Base-by-base conservation (phyloP, 768 basidiomycete species). In the Hypholoma fasciculare region DNA sequence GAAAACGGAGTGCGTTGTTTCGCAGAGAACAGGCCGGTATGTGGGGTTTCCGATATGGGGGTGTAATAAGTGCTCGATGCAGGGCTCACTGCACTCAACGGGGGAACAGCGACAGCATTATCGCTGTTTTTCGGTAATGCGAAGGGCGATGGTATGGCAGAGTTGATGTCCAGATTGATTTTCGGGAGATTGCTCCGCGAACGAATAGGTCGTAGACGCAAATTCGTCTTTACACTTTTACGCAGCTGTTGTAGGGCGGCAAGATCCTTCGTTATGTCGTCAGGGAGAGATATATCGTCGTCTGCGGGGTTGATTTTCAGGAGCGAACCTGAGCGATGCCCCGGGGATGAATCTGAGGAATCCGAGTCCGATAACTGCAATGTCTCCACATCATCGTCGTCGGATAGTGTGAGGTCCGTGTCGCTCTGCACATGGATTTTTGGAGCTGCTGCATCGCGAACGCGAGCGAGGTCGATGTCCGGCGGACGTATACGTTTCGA, bases 191-290 rank as follows among this genome's bases (percentile, higher is more conserved):
- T 68, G 46, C 77, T 74, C 38, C 78, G 75, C 20, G 87, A 87
- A 50, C 84, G 82, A 56, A 94, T 88, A 27, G 92, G 92, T 19
- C 92, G 82, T 37, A 94, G 78, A 57, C 84, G 86, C 38, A 94
- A 81, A 64, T 94, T 94, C 71, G 85, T 80, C 72, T 87, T 84
- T 2, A 94, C 88, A 63, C 77, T 89, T 62, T 82, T 79, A 36
- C 92, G 82, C 7, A 94, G 79, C 63, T 82, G 74, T 57, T 89
- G 87, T 39, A 94, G 82, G 54, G 80, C 81, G 12, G 80, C 84
- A 39, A 93, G 77, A 59, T 88, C 89, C 61, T 83, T 82, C 14
- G 83, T 79, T 54, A 93, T 74, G 61, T 91, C 89, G 63, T 87
- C 89, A 37, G 71, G 69, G n/a, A 69, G 67, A 26, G 71, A 67